Evolutionary conservation across 169 alveolate species (phyloP).

Genomic region (Plasmodium gonderi): DNA sequence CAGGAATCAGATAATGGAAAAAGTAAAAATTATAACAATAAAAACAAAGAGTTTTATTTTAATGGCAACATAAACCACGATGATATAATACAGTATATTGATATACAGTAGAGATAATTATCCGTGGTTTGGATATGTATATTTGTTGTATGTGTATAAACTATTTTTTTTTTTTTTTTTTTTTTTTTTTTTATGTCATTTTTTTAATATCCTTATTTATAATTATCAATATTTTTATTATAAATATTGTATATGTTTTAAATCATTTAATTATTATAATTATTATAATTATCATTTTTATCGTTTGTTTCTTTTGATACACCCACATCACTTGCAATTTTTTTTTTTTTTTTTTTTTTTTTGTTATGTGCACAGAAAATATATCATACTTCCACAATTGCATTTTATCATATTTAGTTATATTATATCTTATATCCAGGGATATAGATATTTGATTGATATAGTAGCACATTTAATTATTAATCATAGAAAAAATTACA

Average conservation of each 20-base stretch:
- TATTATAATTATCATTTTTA: not conserved
- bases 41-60: not conserved
- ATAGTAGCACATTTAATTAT: not conserved
- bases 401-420: not conserved
- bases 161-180: slow-evolving; percentile 3
- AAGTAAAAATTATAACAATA: not conserved
- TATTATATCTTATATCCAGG: not conserved
- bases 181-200: slow-evolving; percentile 6
- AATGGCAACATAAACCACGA: slow-evolving; percentile 40
- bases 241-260: not conserved
- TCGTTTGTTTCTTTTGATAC: not conserved
- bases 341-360: not conserved
- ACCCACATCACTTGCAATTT: not conserved
- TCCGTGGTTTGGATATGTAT: not conserved
- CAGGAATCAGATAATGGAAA: not conserved
- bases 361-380: not conserved
- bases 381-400: not conserved
- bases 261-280: not conserved
- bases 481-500: not conserved
- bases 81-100: slow-evolving; percentile 52
- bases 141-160: not conserved
- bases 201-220: not conserved
- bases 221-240: not conserved
- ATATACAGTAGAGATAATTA: slow-evolving; percentile 19
- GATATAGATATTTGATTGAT: not conserved